Evolutionary conservation across 2,329 filamentous ascomycete species (phyloP).

Genomic region (Sporothrix curviconia): DNA sequence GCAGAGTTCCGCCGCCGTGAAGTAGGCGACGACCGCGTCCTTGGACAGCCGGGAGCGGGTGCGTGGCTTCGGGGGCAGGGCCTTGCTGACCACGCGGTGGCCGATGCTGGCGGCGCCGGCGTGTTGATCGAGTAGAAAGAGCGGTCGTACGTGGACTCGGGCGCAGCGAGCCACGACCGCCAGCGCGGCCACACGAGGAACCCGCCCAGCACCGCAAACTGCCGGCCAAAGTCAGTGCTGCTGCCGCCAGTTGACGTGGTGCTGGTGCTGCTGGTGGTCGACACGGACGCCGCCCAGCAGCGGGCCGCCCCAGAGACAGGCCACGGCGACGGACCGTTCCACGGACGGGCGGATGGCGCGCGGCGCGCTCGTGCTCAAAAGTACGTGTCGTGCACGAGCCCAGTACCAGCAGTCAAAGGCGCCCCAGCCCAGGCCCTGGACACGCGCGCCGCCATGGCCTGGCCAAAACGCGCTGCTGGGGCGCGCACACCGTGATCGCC

Average conservation of each 20-base stretch:
- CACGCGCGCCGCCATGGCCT: conserved; percentile 47
- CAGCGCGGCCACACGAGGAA: conserved; percentile 43
- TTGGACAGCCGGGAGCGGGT: not conserved
- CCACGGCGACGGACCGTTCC: conserved; percentile 38
- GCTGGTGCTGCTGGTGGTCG: not conserved
- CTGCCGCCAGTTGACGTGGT: too few species aligned
- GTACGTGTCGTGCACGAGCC: conserved; percentile 49
- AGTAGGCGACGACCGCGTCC: conserved; percentile 19
- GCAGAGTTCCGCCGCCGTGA: not conserved
- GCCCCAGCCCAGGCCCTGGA: conserved; percentile 55
- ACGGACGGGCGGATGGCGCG: conserved; percentile 38
- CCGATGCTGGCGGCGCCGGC: conserved; percentile 26
- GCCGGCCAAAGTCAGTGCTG: conserved; percentile 36
- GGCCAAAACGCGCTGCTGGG: conserved; percentile 34
- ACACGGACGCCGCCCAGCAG: conserved; percentile 40
- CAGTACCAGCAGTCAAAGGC: conserved; percentile 48
- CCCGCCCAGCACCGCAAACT: conserved; percentile 45
- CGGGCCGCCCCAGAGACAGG: conserved; percentile 48
- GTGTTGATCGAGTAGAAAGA: conserved; percentile 24
- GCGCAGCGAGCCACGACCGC: conserved; percentile 41
- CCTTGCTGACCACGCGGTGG: conserved; percentile 25
- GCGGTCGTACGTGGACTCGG: conserved; percentile 49
- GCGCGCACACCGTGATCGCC: conserved; percentile 37
- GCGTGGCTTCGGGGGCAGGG: conserved; percentile 24
- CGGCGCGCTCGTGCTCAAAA: conserved; percentile 49